Base-by-base conservation (phyloP, 805 yeast genomes). In the Candida railenensis region DNA sequence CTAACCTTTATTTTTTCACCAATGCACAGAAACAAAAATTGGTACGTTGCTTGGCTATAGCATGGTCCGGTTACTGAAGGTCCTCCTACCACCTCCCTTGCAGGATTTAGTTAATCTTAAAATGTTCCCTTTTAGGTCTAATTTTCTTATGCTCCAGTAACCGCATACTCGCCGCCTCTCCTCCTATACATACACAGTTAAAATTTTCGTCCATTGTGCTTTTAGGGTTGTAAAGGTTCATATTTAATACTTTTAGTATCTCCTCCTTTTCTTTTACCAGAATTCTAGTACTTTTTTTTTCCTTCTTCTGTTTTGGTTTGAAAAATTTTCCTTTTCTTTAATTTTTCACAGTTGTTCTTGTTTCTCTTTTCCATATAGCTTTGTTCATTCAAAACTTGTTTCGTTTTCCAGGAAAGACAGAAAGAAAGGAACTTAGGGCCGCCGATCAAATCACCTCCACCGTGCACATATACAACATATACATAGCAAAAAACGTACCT, bases 101-200 rank as follows among this genome's bases (percentile, higher is more conserved):
- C 45, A 37, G 40, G 39, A 34, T 19, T 12, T 9, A 15, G 14
- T 28, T 18, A 41, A 41, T 41, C 43, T 41, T 41, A 36, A 42
- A 32, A 22, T 20, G 39, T 42, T 33, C 45, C 45, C 18, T n/a
- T 18, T 42, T 42, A 15, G 45, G 45, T 22, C 38, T 42, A 42
- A 42, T 20, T 40, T 14, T 19, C n/a, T 16, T n/a, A 21, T 19
- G 21, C 22, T n/a, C 25, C 40, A 37, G 22, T 37, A 16, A 16
- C 20, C 38, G 22, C 40, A 12, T 19, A 19, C 25, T 4, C 4
- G 30, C 30, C 30, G 30, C 30, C 30, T 25, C 30, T 34, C 37
- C 37, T 34, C 37, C 37, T 18, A 15, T 25, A 25, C 30, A 25
- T 25, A 25, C 30, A 25, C 30, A 5, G 30, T 25, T 25, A 25